Evolutionary conservation across 495 filamentous ascomycete species (phyloP), one percentile per base, ranked within the genome.

Genomic region (Penicillium subrubescens): DNA sequence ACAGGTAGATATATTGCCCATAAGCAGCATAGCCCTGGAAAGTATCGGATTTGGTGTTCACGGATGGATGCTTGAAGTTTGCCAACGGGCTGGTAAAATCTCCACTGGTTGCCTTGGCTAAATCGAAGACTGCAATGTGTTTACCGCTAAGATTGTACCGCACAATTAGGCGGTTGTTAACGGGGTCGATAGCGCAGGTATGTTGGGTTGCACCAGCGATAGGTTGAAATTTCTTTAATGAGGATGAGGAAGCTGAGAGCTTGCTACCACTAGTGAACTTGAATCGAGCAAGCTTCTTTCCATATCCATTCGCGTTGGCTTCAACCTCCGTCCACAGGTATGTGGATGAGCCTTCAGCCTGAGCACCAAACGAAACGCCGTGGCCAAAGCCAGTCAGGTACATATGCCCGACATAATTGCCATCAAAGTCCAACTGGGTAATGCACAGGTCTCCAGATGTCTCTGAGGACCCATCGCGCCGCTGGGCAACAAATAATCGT

Each of bases 281-380:
- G 53, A 70, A 67, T 8, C 67, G 61, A 5, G 64, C 65, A 15
- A 70, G 67, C 7, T 52, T 53, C 57, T 67, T 59, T 15, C 67
- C 67, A 27, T 70, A 70, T 21, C 67, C 67, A 10, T 66, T 70
- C 6, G 53, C n/a, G 19, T 66, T 63, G 39, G 67, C 60, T 8
- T 70, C 67, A 2, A 66, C 65, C 48, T 70, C 67, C 1, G 61
- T 61, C 67, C 67, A 70, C 3, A 70, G 57, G 41, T 70, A 70
- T 23, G 67, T 64, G 2, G 65, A 44, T 5, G 61, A 53, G 1
- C 68, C 68, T n/a, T 53, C 61, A 31, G 41, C 65, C 37, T 71
- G 55, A 12, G 59, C 65, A 17, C 58, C 68, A 11, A 71, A 65
- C 15, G 62, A 60, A 17, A 68, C 68, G 4, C 68, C 68, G 17